Base-by-base conservation (phyloP, 2,329 filamentous ascomycete species). In the Chaetoscypha palmicola region DNA sequence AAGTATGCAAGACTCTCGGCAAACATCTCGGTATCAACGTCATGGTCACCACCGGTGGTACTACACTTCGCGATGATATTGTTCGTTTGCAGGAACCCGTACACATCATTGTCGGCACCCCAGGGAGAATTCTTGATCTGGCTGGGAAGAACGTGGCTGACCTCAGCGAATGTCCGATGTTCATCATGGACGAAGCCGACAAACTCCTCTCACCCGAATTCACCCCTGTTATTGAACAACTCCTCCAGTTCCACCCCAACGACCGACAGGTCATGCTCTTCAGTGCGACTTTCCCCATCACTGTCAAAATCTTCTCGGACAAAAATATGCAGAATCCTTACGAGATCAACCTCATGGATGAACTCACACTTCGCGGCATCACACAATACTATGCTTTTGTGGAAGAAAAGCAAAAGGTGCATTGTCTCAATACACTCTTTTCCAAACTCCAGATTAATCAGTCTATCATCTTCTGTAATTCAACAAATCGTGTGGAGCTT, bases 381-480 rank as follows among this genome's bases (percentile, higher is more conserved):
- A 98, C 92, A 0, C 92, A 98, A 64, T 98, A 97, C 71, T 98
- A 98, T 62, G 92, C 92, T 32, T 98, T 97, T 57, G 94, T 98
- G 41, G 92, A 98, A 67, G 92, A 98, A 70, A 96, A 96, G 71
- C 88, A 96, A 64, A 98, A 98, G 70, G 92, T 98, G 16, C 94
- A 98, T 70, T 98, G 92, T 66, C 71, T 98, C 54, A 98, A 98
- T 72, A 98, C 92, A 0, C 82, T 98, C 52, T 98, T 98, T 73
- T 96, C 90, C 57, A 95, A 96, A 68, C 80, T 98, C 12, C 91
- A 98, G 68, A 98, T 98, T 71, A 98, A 98, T 70, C 92, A 98
- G 72, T 98, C 94, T 51, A 98, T 98, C 71, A 98, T 98, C 64
- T 98, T 98, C 72, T 98, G 92, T 71, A 98, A 98, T 69, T 98